Percentiles rank a stretch among this genome's conserved stretches.
Evolutionary conservation across 305 asterid species (phyloP).

Genomic region (Fraxinus platypoda): DNA sequence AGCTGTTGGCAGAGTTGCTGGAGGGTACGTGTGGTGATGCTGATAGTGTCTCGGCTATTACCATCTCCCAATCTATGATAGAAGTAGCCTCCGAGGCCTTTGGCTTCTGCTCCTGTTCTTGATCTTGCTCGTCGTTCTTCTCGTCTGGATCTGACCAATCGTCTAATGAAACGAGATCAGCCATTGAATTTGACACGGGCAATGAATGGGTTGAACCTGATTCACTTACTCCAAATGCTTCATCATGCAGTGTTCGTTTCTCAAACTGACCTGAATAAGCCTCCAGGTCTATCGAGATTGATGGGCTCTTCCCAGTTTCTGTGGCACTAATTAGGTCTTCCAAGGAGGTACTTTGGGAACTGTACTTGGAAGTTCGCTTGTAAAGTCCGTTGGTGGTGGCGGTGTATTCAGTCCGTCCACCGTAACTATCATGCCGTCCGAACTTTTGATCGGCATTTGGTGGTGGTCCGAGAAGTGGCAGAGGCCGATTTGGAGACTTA

Average conservation of each 20-base stretch:
- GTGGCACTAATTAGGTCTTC: slow-evolving; percentile 80
- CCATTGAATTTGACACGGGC: slow-evolving; percentile 53
- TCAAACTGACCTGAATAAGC: slow-evolving; percentile 41
- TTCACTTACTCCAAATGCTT: slow-evolving; percentile 39
- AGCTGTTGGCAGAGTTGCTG: slow-evolving; percentile 27
- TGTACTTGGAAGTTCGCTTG: slow-evolving; percentile 35
- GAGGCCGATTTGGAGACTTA: slow-evolving; percentile 26
- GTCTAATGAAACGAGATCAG: slow-evolving; percentile 64
- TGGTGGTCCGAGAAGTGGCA: slow-evolving; percentile 27
- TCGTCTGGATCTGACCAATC: slow-evolving; percentile 48
- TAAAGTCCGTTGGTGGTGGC: slow-evolving; percentile 38
- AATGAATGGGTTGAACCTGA: slow-evolving; percentile 67
- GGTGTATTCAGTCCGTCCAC: slow-evolving; percentile 57
- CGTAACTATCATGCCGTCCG: slow-evolving; percentile 31
- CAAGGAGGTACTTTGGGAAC: slow-evolving; percentile 58
- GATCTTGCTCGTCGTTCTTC: slow-evolving; percentile 2
- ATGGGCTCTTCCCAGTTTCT: slow-evolving; percentile 42
- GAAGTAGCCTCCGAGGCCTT: slow-evolving; percentile 17
- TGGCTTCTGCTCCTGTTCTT: slow-evolving; percentile 17
- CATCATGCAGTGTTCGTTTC: slow-evolving; percentile 36
- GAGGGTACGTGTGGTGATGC: slow-evolving; percentile 17
- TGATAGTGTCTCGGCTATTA: slow-evolving; percentile 32
- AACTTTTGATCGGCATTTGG: slow-evolving; percentile 7
- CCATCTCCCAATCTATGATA: slow-evolving; percentile 46
- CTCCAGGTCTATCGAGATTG: slow-evolving; percentile 79